A percentile compares a stretch with the other conserved stretches of the same genome.
phyloP scores from a whole-genome alignment of 805 yeast species.

The Ogataea saltuana region DNA sequence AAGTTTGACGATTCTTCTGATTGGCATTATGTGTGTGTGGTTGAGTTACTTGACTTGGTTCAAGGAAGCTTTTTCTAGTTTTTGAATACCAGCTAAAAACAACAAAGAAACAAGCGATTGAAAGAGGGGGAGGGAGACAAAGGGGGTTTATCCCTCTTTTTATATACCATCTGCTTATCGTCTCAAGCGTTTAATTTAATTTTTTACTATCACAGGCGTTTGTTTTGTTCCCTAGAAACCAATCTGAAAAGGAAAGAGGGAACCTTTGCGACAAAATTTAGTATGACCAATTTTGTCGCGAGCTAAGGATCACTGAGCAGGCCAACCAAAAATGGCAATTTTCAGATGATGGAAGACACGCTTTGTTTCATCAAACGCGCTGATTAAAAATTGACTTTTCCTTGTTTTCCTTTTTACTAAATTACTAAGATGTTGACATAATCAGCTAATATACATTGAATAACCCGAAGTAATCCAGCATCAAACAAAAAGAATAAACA shows the following conservation, averaged over 20 bases:
- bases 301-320: neutral
- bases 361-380: constrained; percentile 14
- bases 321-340: neutral
- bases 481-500: constrained; percentile 18
- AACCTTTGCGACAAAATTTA: constrained; percentile 18
- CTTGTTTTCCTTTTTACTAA: neutral
- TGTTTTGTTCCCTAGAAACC: constrained; percentile 5
- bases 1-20: constrained; percentile 36
- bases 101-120: constrained; percentile 3
- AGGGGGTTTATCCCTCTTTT: constrained; percentile 9
- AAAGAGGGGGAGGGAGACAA: neutral
- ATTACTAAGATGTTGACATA: no score
- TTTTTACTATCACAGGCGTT: constrained; percentile 1
- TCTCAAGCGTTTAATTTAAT: constrained; percentile 16
- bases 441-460: constrained; percentile 29
- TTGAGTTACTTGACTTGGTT: constrained; percentile 2
- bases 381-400: neutral
- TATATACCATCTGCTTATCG: constrained; percentile 13
- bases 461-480: constrained; percentile 18
- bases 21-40: constrained; percentile 31
- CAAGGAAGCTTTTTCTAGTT: constrained; percentile 5
- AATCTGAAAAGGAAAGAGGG: constrained; percentile 11
- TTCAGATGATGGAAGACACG: neutral
- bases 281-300: constrained; percentile 19
- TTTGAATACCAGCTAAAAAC: constrained; percentile 2